phyloP scores from a whole-genome alignment of 208 protist species.

The Trypanosoma lewisi region DNA sequence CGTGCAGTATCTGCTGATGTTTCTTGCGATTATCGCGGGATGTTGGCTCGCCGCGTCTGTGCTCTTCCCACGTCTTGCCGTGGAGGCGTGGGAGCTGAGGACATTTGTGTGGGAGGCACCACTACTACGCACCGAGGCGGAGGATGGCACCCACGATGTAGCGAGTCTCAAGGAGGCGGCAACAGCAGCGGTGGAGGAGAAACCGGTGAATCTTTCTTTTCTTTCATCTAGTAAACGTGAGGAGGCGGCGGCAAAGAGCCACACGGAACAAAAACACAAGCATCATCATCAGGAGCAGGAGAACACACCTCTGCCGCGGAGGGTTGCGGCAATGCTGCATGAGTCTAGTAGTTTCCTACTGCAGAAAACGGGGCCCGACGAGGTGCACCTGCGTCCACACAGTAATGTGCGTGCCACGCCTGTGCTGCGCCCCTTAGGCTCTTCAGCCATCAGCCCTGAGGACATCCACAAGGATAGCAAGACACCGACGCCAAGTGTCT shows the following conservation, averaged over 20 bases:
- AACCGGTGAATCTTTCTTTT: background rate
- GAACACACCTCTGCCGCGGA: background rate
- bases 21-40: constrained; percentile 40
- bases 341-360: constrained; percentile 32
- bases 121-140: constrained; percentile 49
- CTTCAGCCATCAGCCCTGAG: background rate
- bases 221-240: background rate
- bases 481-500: background rate
- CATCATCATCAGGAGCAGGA: constrained; percentile 1
- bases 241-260: background rate
- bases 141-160: background rate
- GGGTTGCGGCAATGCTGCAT: constrained; percentile 10
- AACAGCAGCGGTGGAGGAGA: background rate
- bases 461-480: background rate
- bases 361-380: constrained; percentile 38
- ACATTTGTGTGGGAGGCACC: constrained; percentile 73
- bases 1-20: constrained; percentile 46
- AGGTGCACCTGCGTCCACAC: constrained; percentile 34
- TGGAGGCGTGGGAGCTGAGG: constrained; percentile 28
- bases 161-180: background rate
- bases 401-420: constrained; percentile 44
- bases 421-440: constrained; percentile 9
- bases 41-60: constrained; percentile 31
- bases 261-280: no score
- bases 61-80: constrained; percentile 50